These are phyloP conservation scores for Nepenthes mirabilis DNA, from an alignment of 148 eudicot species.

Conservation along the genomic window DNA sequence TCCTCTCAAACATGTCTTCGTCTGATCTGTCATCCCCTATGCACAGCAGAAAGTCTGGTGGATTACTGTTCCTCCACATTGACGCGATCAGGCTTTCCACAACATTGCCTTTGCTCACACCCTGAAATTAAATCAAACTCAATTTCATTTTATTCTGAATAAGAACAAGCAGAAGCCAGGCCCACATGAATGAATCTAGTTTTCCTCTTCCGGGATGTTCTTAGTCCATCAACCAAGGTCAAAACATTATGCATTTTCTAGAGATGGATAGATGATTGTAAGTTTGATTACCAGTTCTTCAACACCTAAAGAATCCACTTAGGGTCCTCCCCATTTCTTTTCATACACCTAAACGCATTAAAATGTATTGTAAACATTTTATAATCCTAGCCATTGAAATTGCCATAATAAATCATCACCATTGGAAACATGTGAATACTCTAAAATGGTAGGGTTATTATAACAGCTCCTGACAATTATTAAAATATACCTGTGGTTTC, in stretches of 20 bases:
- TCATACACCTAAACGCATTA: no score
- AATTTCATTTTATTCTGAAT: background rate
- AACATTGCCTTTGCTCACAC: slow-evolving; percentile 55
- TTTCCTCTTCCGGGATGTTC: no score
- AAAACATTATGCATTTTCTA: background rate
- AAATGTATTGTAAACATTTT: no score
- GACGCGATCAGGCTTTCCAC: slow-evolving; percentile 32
- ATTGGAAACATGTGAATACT: no score
- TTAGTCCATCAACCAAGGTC: no score
- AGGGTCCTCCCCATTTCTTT: no score
- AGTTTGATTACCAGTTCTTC: no score
- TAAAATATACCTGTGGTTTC: slow-evolving; percentile 39
- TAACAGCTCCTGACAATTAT: no score
- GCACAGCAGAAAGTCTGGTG: slow-evolving; percentile 45
- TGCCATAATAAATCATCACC: no score
- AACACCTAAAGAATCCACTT: no score
- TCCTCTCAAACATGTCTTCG: slow-evolving; percentile 62
- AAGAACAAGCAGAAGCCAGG: background rate
- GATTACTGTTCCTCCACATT: slow-evolving; percentile 30
- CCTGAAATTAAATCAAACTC: slow-evolving; percentile 18
- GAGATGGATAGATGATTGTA: background rate
- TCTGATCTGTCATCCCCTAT: slow-evolving; percentile 67
- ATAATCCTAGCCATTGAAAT: no score
- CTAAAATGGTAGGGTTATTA: no score
- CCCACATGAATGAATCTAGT: background rate